A percentile compares a stretch with the other conserved stretches of the same genome.
Evolutionary conservation across 2,329 filamentous ascomycete species (phyloP).

Genomic region (Drechslerella coelobrocha): DNA sequence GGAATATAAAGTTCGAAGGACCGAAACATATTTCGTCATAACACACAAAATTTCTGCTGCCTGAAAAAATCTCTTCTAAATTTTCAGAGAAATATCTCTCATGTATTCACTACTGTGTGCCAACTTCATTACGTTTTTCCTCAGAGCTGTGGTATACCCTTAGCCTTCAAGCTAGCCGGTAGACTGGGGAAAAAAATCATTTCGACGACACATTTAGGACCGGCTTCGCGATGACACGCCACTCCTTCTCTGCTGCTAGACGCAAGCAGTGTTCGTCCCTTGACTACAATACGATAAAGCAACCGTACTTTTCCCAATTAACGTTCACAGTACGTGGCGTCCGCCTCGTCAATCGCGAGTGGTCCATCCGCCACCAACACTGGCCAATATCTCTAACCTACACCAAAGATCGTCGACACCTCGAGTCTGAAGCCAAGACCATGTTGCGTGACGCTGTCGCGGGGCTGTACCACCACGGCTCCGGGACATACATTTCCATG

Average conservation of each 20-base stretch:
- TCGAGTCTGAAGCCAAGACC: slow-evolving; percentile 28
- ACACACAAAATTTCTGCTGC: too few species aligned
- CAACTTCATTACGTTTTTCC: too few species aligned
- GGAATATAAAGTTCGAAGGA: too few species aligned
- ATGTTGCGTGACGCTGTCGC: slow-evolving; percentile 33
- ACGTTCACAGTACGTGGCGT: slow-evolving; percentile 40
- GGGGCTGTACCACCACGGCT: slow-evolving; percentile 37
- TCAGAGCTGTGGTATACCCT: too few species aligned
- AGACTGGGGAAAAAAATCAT: too few species aligned
- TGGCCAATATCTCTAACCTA: slow-evolving; percentile 34
- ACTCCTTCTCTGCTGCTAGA: neutral
- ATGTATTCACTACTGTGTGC: too few species aligned
- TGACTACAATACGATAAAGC: too few species aligned
- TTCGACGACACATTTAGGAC: too few species aligned
- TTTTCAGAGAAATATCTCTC: too few species aligned
- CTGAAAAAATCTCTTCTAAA: too few species aligned
- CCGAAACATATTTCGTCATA: slow-evolving; percentile 17
- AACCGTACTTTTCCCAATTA: slow-evolving; percentile 20
- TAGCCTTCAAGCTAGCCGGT: too few species aligned
- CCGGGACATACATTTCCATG: slow-evolving; percentile 34
- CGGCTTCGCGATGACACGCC: too few species aligned
- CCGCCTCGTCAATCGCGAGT: slow-evolving; percentile 31
- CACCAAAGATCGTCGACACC: slow-evolving; percentile 20
- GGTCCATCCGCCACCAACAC: slow-evolving; percentile 22
- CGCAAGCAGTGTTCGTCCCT: slow-evolving; percentile 4